Percentiles rank a stretch among this genome's conserved stretches.
Conservation (phyloP, 257 asterid genomes). For the Perilla frutescens region DNA sequence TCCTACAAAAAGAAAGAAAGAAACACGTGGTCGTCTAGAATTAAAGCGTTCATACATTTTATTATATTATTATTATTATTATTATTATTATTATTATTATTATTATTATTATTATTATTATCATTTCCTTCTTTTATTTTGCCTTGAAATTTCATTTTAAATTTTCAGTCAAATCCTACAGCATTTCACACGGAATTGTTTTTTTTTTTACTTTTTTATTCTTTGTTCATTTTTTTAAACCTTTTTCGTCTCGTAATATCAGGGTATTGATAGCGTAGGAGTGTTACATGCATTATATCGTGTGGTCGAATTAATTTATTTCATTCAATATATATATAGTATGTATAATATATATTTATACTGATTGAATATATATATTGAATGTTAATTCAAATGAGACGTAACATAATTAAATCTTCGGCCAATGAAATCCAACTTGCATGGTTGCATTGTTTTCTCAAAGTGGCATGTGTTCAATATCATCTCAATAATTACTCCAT, state of each 20-base stretch:
- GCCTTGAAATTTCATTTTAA: not conserved
- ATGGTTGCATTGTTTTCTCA: not conserved
- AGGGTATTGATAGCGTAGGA: too few species aligned
- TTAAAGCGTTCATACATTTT: not conserved
- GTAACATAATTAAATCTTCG: not conserved
- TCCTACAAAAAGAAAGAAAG: not conserved
- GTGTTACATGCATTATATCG: not conserved
- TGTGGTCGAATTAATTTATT: too few species aligned
- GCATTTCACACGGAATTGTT: constrained; percentile 1
- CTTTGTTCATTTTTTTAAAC: too few species aligned
- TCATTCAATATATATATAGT: too few species aligned
- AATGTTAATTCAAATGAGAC: not conserved
- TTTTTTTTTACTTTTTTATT: not conserved
- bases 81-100: not conserved
- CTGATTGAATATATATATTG: too few species aligned
- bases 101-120: not conserved
- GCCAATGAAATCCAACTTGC: not conserved
- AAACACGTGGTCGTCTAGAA: constrained; percentile 14
- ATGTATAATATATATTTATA: too few species aligned
- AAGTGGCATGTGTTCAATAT: not conserved
- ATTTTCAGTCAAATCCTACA: not conserved
- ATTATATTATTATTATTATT: not conserved
- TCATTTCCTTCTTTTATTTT: not conserved
- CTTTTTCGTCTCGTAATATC: not conserved
- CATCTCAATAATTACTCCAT: too few species aligned